Evolutionary conservation across 768 basidiomycete species (phyloP).

Genomic region (Mycena galopus): DNA sequence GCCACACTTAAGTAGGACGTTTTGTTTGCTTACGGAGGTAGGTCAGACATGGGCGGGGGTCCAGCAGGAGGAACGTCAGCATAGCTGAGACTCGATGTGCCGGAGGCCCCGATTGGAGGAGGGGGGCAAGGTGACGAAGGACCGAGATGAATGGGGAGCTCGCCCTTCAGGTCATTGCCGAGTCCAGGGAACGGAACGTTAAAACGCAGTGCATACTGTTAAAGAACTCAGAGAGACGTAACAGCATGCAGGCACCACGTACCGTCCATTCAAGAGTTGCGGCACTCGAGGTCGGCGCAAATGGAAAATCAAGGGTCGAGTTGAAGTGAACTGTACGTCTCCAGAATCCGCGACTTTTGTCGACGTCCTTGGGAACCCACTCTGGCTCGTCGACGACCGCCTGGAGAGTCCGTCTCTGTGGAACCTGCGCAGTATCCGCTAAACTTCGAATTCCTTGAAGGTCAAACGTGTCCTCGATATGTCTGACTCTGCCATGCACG

Average conservation of each 20-base stretch:
- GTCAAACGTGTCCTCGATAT: background rate
- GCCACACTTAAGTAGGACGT: background rate
- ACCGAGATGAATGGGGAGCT: conserved; percentile 31
- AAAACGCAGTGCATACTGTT: conserved; percentile 7
- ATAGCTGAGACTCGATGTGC: conserved; percentile 9
- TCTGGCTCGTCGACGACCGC: conserved; percentile 8
- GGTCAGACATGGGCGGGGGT: conserved; percentile 30
- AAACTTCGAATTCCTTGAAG: conserved; percentile 1
- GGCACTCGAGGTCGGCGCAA: conserved; percentile 8
- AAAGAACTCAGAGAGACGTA: background rate
- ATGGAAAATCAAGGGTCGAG: conserved; percentile 14
- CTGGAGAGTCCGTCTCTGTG: background rate
- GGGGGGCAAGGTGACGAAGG: conserved; percentile 26
- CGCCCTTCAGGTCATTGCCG: conserved; percentile 32
- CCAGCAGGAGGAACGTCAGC: conserved; percentile 25
- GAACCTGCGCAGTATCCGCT: background rate
- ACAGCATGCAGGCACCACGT: background rate
- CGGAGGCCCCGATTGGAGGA: conserved; percentile 10
- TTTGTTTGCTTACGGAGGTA: conserved; percentile 30
- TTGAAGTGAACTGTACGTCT: conserved; percentile 9
- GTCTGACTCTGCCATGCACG: background rate
- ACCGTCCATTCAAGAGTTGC: conserved; percentile 14
- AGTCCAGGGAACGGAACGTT: conserved; percentile 27
- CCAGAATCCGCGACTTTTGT: conserved; percentile 15
- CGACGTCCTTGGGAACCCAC: conserved; percentile 19